Conservation (phyloP, 495 filamentous ascomycete genomes). For the Astrothelium subdiscretum region DNA sequence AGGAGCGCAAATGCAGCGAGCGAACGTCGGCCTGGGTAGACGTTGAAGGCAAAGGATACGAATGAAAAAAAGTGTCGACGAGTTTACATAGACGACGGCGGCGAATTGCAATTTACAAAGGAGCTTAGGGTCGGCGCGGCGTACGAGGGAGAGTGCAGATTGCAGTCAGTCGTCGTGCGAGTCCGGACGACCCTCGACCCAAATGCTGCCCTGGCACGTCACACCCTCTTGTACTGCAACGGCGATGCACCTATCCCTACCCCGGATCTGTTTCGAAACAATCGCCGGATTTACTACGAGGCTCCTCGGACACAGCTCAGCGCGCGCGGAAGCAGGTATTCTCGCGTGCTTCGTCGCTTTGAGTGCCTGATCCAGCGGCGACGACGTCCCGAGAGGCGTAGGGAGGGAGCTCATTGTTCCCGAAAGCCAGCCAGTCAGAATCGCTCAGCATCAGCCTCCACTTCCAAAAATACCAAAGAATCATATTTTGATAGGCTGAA, state of each 20-base stretch:
- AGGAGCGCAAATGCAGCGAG: background rate
- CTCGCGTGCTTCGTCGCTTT: background rate
- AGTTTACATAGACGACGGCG: background rate
- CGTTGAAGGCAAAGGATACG: background rate
- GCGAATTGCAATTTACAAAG: background rate
- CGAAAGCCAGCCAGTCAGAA: background rate
- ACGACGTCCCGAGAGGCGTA: background rate
- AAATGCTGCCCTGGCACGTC: background rate
- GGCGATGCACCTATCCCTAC: background rate
- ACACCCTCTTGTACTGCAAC: background rate
- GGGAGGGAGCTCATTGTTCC: background rate
- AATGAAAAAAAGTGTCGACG: background rate
- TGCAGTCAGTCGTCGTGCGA: too few species aligned
- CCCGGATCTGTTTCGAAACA: background rate
- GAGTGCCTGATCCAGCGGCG: background rate
- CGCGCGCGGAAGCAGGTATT: background rate
- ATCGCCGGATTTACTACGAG: background rate
- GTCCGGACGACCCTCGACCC: background rate
- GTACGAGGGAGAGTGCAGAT: conserved; percentile 1
- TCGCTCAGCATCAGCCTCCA: background rate
- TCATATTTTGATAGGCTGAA: background rate
- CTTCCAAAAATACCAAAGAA: background rate
- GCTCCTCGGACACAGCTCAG: background rate
- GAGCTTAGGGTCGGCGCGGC: background rate
- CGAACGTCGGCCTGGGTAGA: background rate